Conservation (phyloP, 805 yeast genomes). For the Saturnispora silvae region DNA sequence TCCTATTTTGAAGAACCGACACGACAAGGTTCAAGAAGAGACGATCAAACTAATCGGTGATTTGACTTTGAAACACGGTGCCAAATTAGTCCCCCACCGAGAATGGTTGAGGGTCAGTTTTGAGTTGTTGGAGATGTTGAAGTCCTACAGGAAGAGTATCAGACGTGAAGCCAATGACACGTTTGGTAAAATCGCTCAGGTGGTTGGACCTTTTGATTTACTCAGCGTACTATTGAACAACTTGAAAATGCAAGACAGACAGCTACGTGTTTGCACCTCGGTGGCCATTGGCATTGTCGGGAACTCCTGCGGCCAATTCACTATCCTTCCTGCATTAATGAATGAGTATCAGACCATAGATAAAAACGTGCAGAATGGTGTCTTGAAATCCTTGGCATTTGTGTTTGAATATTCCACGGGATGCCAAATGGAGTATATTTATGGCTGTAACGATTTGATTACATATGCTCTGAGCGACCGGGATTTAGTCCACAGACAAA, state of each 20-base stretch:
- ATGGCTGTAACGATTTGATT: constrained; percentile 64
- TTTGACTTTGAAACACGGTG: constrained; percentile 68
- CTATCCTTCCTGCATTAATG: constrained; percentile 90
- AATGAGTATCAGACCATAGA: constrained; percentile 92
- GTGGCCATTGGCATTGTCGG: constrained; percentile 98
- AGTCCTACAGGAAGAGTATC: constrained; percentile 65
- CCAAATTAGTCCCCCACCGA: constrained; percentile 75
- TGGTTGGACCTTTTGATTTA: constrained; percentile 94
- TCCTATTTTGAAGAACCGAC: constrained; percentile 82
- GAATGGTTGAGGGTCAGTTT: constrained; percentile 98
- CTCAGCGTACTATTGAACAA: constrained; percentile 74
- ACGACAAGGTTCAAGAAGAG: constrained; percentile 82
- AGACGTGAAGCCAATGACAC: constrained; percentile 81
- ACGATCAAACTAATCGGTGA: constrained; percentile 71
- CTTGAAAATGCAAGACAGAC: constrained; percentile 88
- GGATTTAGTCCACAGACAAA: constrained; percentile 89
- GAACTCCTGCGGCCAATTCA: constrained; percentile 83
- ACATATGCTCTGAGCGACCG: constrained; percentile 88
- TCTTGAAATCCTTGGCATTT: constrained; percentile 80
- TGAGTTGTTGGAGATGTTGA: constrained; percentile 80
- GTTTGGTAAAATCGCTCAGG: constrained; percentile 82
- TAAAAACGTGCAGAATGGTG: constrained; percentile 90
- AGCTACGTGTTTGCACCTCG: constrained; percentile 91
- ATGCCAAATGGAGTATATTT: constrained; percentile 69
- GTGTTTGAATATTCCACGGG: constrained; percentile 87